Percentiles rank a stretch among this genome's conserved stretches.
Conservation (phyloP, 352 stramenopile genomes). For the Globisporangium ultimum region DNA sequence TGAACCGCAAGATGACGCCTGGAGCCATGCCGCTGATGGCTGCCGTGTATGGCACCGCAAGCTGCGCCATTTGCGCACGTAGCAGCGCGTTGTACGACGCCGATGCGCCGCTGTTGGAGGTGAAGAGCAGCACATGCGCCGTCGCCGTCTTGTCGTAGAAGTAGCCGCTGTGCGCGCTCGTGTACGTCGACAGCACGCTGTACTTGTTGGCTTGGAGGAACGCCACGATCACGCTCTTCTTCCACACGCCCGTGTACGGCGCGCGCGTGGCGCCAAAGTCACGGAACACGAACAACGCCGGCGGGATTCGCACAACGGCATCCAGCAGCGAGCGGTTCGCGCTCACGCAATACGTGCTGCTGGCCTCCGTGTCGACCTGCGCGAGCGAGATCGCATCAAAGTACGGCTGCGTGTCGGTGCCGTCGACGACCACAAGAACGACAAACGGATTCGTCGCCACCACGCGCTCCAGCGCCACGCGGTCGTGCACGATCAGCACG, state of each 20-base stretch:
- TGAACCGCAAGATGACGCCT: conserved; percentile 23
- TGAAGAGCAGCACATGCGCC: conserved; percentile 40
- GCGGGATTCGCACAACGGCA: conserved; percentile 9
- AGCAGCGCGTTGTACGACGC: conserved; percentile 18
- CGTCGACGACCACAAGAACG: conserved; percentile 32
- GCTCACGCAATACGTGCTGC: conserved; percentile 21
- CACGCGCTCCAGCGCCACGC: conserved; percentile 11
- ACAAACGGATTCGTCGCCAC: conserved; percentile 24
- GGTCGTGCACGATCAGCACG: conserved; percentile 14
- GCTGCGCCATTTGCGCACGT: conserved; percentile 1
- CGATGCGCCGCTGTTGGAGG: conserved; percentile 8
- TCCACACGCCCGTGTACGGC: conserved; percentile 22
- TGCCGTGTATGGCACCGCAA: conserved; percentile 17
- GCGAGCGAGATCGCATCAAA: conserved; percentile 31
- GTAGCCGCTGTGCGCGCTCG: conserved; percentile 14
- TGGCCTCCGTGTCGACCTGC: conserved; percentile 20
- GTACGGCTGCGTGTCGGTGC: conserved; percentile 26
- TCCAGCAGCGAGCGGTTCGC: conserved; percentile 20
- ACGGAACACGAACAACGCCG: conserved; percentile 23
- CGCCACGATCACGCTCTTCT: conserved; percentile 14
- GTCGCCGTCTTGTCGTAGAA: conserved; percentile 23
- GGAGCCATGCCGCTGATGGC: not conserved
- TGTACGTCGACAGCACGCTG: conserved; percentile 29
- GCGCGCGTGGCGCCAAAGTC: conserved; percentile 24
- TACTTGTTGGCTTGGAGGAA: conserved; percentile 36